phyloP scores from a whole-genome alignment of 2,329 filamentous ascomycete species.

The Raffaelea albimanens region DNA sequence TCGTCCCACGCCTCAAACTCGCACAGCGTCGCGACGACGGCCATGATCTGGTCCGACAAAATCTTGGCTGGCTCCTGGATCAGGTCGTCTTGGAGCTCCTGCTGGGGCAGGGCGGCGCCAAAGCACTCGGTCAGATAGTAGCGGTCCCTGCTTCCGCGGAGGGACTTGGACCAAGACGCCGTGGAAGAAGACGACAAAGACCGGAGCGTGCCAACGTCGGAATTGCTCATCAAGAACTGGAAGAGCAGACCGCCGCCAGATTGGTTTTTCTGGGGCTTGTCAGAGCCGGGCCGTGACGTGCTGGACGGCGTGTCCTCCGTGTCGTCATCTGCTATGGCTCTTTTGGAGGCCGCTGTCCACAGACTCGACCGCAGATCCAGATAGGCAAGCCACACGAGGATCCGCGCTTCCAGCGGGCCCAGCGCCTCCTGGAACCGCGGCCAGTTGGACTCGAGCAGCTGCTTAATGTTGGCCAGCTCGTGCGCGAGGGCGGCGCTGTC shows the following conservation, averaged over 20 bases:
- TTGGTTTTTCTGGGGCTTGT: too few relatives aligned
- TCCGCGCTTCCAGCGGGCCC: conserved; percentile 5
- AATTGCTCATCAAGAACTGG: conserved; percentile 1
- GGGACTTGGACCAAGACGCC: too few relatives aligned
- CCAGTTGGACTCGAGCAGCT: conserved; percentile 5
- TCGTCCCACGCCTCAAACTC: conserved; percentile 4
- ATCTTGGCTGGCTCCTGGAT: conserved; percentile 8
- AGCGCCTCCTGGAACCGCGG: conserved; percentile 1
- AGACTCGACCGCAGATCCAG: conserved; percentile 4
- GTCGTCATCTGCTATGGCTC: too few relatives aligned
- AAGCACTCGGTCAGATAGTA: conserved; percentile 6
- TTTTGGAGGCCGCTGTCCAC: neutral
- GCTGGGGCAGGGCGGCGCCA: conserved; percentile 1
- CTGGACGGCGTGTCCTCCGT: too few relatives aligned
- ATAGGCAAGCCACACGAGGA: conserved; percentile 9
- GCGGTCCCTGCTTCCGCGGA: neutral
- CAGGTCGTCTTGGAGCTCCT: conserved; percentile 6
- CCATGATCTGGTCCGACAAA: conserved; percentile 10
- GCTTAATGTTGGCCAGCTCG: neutral
- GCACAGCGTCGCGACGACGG: conserved; percentile 2
- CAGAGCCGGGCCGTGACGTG: too few relatives aligned
- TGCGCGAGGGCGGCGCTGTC: conserved; percentile 2
- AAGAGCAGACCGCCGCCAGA: neutral
- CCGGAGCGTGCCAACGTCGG: neutral
- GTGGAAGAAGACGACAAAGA: neutral